Conservation (phyloP, 441 rosid genomes). For the Arabidopsis lyrata region DNA sequence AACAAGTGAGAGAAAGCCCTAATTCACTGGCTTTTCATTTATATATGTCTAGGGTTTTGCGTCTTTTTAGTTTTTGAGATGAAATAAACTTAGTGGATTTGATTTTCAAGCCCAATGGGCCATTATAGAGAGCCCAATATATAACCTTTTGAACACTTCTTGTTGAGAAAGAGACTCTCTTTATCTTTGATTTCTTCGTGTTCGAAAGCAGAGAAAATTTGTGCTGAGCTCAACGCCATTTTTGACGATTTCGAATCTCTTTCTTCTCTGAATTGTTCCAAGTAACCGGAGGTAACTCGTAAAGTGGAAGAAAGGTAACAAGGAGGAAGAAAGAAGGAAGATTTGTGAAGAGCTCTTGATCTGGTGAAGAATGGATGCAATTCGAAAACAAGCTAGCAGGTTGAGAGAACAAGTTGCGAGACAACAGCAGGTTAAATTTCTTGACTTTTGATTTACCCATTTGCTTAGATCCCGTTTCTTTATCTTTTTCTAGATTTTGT, state of each 20-base stretch:
- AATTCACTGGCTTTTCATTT: neutral
- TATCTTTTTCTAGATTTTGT: neutral
- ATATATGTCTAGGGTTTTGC: constrained; percentile 43
- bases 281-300: constrained; percentile 7
- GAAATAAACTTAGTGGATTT: constrained; percentile 12
- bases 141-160: neutral
- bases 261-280: constrained; percentile 27
- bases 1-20: constrained; percentile 30
- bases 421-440: constrained; percentile 78
- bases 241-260: constrained; percentile 38
- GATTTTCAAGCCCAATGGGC: neutral
- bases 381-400: constrained; percentile 91
- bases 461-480: constrained; percentile 24
- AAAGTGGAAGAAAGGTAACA: constrained; percentile 1
- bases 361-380: constrained; percentile 72
- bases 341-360: constrained; percentile 2
- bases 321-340: constrained; percentile 15
- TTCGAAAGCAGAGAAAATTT: constrained; percentile 8
- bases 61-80: neutral
- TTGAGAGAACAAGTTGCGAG: constrained; percentile 96
- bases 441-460: neutral
- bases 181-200: constrained; percentile 21
- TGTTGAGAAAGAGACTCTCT: neutral
- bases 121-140: neutral
- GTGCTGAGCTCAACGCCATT: constrained; percentile 14